Conservation (phyloP, 2,329 filamentous ascomycete species). For the Atkinsonella hypoxylon region DNA sequence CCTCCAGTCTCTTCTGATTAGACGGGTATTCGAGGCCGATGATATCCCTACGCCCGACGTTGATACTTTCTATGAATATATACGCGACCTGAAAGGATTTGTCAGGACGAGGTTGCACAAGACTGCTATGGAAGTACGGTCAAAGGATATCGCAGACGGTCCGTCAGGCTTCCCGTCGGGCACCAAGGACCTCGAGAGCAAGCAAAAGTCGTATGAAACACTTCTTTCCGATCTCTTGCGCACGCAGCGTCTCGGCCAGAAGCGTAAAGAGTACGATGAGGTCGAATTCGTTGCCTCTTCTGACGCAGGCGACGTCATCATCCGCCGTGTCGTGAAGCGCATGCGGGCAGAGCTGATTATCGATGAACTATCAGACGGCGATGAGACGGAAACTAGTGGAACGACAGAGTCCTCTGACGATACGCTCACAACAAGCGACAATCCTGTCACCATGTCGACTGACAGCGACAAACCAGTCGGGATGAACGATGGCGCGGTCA, state of each 20-base stretch:
- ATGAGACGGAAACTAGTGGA: slow-evolving; percentile 25
- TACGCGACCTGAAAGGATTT: slow-evolving; percentile 65
- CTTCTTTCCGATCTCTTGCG: slow-evolving; percentile 38
- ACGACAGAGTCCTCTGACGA: slow-evolving; percentile 18
- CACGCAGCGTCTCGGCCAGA: slow-evolving; percentile 22
- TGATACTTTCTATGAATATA: slow-evolving; percentile 60
- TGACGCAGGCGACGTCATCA: slow-evolving; percentile 37
- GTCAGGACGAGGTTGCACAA: slow-evolving; percentile 58
- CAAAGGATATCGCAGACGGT: slow-evolving; percentile 41
- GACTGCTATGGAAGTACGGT: slow-evolving; percentile 49
- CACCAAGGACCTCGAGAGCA: slow-evolving; percentile 35
- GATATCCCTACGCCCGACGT: slow-evolving; percentile 61
- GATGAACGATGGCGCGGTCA: slow-evolving; percentile 35
- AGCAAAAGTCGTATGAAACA: slow-evolving; percentile 40
- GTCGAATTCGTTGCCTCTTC: slow-evolving; percentile 37
- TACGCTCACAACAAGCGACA: slow-evolving; percentile 18
- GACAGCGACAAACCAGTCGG: slow-evolving; percentile 28
- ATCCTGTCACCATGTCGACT: slow-evolving; percentile 12
- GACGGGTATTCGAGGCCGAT: slow-evolving; percentile 63
- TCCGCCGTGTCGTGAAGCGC: slow-evolving; percentile 45
- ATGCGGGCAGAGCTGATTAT: slow-evolving; percentile 50
- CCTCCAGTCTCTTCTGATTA: slow-evolving; percentile 73
- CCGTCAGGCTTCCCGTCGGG: slow-evolving; percentile 35
- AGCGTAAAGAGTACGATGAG: slow-evolving; percentile 42
- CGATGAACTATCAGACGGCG: slow-evolving; percentile 40